Conservation (phyloP, 108 stramenopile species). For the Chaetoceros muelleri region DNA sequence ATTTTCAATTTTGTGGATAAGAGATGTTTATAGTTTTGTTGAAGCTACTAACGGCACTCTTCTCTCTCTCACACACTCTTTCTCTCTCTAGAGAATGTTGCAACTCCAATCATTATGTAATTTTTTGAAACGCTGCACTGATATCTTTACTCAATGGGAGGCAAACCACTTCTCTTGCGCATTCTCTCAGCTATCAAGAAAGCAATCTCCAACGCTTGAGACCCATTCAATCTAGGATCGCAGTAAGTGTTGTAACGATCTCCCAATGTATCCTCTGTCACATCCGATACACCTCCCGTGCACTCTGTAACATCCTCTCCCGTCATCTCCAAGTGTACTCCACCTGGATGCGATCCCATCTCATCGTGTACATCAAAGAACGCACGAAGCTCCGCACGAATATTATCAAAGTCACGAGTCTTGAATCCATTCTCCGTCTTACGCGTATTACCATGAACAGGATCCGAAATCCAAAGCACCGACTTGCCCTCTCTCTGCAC, state of each 20-base stretch:
- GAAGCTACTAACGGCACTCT: no score
- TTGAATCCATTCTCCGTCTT: slow-evolving; percentile 91
- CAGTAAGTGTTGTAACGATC: slow-evolving; percentile 90
- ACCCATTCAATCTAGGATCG: slow-evolving; percentile 97
- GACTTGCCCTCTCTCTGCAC: slow-evolving; percentile 92
- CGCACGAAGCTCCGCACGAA: slow-evolving; percentile 90
- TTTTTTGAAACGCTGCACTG: no score
- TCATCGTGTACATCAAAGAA: slow-evolving; percentile 99
- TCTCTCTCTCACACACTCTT: no score
- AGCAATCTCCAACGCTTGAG: slow-evolving; percentile 96
- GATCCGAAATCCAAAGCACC: slow-evolving; percentile 94
- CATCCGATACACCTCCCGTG: slow-evolving; percentile 84
- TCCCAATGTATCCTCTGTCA: slow-evolving; percentile 69
- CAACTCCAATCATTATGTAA: no score
- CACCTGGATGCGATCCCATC: slow-evolving; percentile 96
- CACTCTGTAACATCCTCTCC: slow-evolving; percentile 99
- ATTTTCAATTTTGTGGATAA: no score
- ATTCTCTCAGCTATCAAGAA: slow-evolving; percentile 95
- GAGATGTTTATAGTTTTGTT: no score
- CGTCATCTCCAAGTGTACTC: slow-evolving; percentile 96
- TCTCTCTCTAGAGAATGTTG: no score
- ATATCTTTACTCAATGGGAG: slow-evolving; percentile 60
- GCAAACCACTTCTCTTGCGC: slow-evolving; percentile 78
- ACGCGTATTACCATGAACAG: slow-evolving; percentile 97
- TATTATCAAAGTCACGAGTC: slow-evolving; percentile 91